Base-by-base conservation (phyloP, 257 asterid species). In the Scutellaria minor region DNA sequence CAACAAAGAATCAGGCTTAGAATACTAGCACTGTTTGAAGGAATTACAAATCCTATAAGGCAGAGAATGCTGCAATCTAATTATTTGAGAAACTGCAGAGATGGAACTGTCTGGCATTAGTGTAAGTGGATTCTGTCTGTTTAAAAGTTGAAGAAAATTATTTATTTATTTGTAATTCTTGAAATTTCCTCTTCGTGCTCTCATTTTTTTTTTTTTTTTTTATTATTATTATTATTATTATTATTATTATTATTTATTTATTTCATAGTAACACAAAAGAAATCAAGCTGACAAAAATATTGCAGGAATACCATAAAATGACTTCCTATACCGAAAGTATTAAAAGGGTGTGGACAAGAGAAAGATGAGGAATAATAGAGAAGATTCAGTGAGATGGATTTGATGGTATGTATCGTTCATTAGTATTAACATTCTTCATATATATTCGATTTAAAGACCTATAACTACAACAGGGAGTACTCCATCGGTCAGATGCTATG, bases 81-180 rank as follows among this genome's bases (percentile, higher is more conserved):
- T 42, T 64, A 54, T 73, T 7, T 42, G 64, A 72, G 64, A 41
- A 63, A 63, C 18, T 24, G 52, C 31, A 72, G 13, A 12, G 37
- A 63, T 52, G 60, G 27, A 60, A 61, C 60, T 37, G 44, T 61
- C 50, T 61, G 55, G 64, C 41, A 42, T 18, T 40, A 6, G 55
- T 41, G 13, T 41, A 41, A 52, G 20, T 22, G 47, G 60, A n/a
- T 15, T 9, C 35, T 48, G 18, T 20, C 9, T 48, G 6, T 62
- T 59, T 20, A 12, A 6, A 4, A 40, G 40, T 15, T 22, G 4
- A 64, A 41, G 14, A 57, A 64, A 22, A 54, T 12, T 6, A 54
- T 50, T 39, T 14, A 41, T n/a, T 37, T 62, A 14, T 60, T 7
- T 62, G 37, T 37, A 27, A 14, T 3, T 61, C 35, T n/a, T 13